Conservation (phyloP, 2,329 filamentous ascomycete species). For the Penicillium sp. region DNA sequence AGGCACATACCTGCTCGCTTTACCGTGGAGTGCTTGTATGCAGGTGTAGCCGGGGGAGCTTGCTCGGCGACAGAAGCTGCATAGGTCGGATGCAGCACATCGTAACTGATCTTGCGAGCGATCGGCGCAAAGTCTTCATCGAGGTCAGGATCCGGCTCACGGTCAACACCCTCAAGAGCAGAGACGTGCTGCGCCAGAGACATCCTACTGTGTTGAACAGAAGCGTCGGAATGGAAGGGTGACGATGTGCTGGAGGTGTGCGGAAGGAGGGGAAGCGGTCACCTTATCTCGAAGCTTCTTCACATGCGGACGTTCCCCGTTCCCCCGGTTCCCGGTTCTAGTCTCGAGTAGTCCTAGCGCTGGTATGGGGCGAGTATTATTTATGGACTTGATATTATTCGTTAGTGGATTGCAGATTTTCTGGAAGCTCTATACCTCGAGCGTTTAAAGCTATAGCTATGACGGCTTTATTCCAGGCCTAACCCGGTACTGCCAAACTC, state of each 20-base stretch:
- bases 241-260: background rate
- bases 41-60: conserved; percentile 41
- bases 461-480: background rate
- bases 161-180: conserved; percentile 48
- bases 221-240: too few species aligned
- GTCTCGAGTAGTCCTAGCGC: background rate
- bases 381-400: background rate
- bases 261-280: background rate
- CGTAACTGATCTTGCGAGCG: conserved; percentile 34
- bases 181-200: conserved; percentile 54
- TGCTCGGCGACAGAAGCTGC: conserved; percentile 39
- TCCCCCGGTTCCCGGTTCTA: background rate
- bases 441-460: background rate
- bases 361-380: background rate
- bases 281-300: background rate
- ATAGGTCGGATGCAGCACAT: conserved; percentile 44
- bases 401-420: too few species aligned
- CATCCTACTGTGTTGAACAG: conserved; percentile 35
- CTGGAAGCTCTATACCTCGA: too few species aligned
- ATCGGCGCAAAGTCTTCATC: conserved; percentile 19
- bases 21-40: conserved; percentile 49
- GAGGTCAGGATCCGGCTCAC: conserved; percentile 32
- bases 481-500: background rate
- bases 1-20: conserved; percentile 32
- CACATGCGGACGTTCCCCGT: background rate